These are phyloP conservation scores for Calonectria honghensis DNA, from an alignment of 2,329 filamentous ascomycete genomes.

Conservation along the genomic window DNA sequence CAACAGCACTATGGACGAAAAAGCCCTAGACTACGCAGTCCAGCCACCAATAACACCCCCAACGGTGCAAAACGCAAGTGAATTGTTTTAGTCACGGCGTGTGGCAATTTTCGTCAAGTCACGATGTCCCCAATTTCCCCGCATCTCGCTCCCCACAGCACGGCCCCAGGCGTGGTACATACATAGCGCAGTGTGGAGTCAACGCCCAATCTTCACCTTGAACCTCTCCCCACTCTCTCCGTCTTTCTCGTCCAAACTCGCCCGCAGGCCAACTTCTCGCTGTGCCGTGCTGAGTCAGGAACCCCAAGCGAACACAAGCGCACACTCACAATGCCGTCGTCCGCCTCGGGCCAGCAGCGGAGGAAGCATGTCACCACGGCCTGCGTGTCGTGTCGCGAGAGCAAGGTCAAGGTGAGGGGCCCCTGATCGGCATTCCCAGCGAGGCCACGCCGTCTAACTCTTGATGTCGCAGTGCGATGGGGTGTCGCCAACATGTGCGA, in stretches of 20 bases:
- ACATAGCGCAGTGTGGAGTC: conserved; percentile 31
- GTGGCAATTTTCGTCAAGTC: conserved; percentile 23
- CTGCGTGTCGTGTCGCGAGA: conserved; percentile 66
- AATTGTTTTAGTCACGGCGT: neutral
- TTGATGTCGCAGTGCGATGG: conserved; percentile 43
- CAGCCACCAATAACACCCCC: neutral
- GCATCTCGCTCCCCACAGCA: conserved; percentile 34
- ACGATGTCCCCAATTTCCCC: conserved; percentile 37
- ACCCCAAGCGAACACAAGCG: neutral
- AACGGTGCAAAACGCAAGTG: neutral
- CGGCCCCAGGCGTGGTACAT: conserved; percentile 20
- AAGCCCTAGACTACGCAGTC: neutral
- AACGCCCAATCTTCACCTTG: conserved; percentile 33
- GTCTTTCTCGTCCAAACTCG: conserved; percentile 9
- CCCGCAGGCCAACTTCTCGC: neutral
- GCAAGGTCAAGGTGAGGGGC: conserved; percentile 63
- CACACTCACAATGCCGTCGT: conserved; percentile 42
- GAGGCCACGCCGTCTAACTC: conserved; percentile 14
- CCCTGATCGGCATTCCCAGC: conserved; percentile 6
- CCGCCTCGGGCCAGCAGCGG: conserved; percentile 35
- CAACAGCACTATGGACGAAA: neutral
- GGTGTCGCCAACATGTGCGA: conserved; percentile 43
- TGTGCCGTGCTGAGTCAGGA: neutral
- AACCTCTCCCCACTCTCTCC: conserved; percentile 33
- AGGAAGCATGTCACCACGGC: conserved; percentile 66